phyloP scores from a whole-genome alignment of 1,284 basidiomycete genomes.

The Clitocybe nebularis region DNA sequence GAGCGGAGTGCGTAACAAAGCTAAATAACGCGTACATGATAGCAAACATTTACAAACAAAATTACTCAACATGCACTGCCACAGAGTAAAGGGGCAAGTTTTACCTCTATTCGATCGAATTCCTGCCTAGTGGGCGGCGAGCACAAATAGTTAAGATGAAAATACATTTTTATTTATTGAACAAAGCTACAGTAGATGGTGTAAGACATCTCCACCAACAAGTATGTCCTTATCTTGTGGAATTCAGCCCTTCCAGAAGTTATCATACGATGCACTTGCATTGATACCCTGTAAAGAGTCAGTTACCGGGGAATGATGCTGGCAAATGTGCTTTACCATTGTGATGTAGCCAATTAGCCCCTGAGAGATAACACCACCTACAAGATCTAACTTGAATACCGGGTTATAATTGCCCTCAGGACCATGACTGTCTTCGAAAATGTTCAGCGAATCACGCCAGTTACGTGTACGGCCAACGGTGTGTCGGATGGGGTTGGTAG shows the following conservation, averaged over 20 bases:
- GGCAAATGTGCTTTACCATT: constrained; percentile 31
- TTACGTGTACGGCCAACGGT: constrained; percentile 44
- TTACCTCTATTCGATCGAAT: too few relatives aligned
- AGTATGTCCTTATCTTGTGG: too few relatives aligned
- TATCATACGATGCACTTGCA: constrained; percentile 39
- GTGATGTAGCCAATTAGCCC: constrained; percentile 49
- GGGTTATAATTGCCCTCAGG: constrained; percentile 46
- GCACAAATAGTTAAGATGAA: too few relatives aligned
- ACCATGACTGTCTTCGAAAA: constrained; percentile 44
- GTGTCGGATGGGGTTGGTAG: constrained; percentile 41
- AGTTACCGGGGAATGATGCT: neutral
- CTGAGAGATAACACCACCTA: constrained; percentile 45
- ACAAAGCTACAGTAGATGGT: too few relatives aligned
- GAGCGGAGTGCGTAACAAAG: neutral
- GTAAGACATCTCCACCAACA: too few relatives aligned
- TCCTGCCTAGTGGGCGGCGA: too few relatives aligned
- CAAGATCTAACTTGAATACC: constrained; percentile 42
- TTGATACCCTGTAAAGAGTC: constrained; percentile 35
- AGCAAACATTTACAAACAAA: neutral
- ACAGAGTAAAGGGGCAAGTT: too few relatives aligned
- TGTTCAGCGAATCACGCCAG: constrained; percentile 45
- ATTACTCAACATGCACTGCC: neutral
- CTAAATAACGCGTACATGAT: neutral
- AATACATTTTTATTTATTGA: too few relatives aligned
- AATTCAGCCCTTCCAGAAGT: constrained; percentile 37